Percentiles rank a stretch among this genome's conserved stretches.
Evolutionary conservation across 495 filamentous ascomycete species (phyloP).

Genomic region (Astrothelium subdiscretum): DNA sequence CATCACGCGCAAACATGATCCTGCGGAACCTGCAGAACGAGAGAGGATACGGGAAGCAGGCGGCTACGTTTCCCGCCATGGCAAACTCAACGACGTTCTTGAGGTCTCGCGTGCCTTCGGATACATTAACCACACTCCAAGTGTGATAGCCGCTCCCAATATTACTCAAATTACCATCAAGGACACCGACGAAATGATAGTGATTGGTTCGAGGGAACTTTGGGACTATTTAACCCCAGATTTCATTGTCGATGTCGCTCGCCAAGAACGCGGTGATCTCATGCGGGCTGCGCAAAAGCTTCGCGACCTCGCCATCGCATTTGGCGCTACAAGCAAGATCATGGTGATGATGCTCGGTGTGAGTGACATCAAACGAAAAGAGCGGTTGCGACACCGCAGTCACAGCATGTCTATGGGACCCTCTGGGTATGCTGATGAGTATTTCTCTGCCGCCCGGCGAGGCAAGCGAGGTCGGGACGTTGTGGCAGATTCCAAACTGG

Average conservation of each 20-base stretch:
- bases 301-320: conserved; percentile 88
- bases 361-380: conserved; percentile 73
- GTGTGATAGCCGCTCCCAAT: conserved; percentile 82
- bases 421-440: conserved; percentile 55
- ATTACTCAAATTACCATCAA: conserved; percentile 66
- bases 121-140: conserved; percentile 82
- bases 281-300: conserved; percentile 97
- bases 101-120: conserved; percentile 91
- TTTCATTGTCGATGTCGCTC: conserved; percentile 80
- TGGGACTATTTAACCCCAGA: conserved; percentile 90
- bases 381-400: conserved; percentile 57
- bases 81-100: conserved; percentile 82
- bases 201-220: conserved; percentile 82
- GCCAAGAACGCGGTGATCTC: conserved; percentile 70
- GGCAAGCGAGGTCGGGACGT: conserved; percentile 55
- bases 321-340: conserved; percentile 83
- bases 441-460: conserved; percentile 47
- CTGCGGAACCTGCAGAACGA: conserved; percentile 69
- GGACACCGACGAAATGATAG: conserved; percentile 86
- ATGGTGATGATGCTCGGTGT: conserved; percentile 98
- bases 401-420: conserved; percentile 73
- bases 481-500: conserved; percentile 67
- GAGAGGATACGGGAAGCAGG: conserved; percentile 87
- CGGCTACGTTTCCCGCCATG: conserved; percentile 87
- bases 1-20: conserved; percentile 84